These are phyloP conservation scores for Raffaelea arxii DNA, from an alignment of 2,329 filamentous ascomycete species.

Conservation along the genomic window DNA sequence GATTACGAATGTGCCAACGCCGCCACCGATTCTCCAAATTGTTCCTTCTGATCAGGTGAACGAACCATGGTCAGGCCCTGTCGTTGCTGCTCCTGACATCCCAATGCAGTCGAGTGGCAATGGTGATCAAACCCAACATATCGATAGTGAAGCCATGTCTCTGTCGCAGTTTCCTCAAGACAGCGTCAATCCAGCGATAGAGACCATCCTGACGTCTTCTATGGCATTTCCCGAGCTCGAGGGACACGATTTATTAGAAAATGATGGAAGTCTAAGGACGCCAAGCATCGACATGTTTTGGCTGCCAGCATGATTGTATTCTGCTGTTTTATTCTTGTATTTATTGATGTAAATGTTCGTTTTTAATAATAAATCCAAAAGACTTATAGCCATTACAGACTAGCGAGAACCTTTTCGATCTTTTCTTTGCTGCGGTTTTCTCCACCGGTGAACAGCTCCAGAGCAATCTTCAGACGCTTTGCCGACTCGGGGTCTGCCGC, in stretches of 20 bases:
- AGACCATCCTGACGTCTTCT: neutral
- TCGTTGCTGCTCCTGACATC: neutral
- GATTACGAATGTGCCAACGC: neutral
- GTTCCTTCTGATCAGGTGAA: neutral
- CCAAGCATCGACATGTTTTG: too few species aligned
- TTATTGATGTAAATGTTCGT: too few species aligned
- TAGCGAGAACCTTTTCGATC: slow-evolving; percentile 18
- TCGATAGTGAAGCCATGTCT: neutral
- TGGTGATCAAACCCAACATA: neutral
- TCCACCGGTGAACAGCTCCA: slow-evolving; percentile 27
- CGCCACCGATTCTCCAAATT: neutral
- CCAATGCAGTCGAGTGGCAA: neutral
- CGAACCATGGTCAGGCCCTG: neutral
- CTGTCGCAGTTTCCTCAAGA: neutral
- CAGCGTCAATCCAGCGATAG: too few species aligned
- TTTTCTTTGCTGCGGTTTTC: slow-evolving; percentile 19
- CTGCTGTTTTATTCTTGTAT: too few species aligned
- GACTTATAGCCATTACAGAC: too few species aligned
- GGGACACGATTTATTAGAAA: too few species aligned
- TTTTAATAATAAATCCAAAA: too few species aligned
- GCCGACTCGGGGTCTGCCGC: slow-evolving; percentile 25
- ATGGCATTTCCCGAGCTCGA: neutral
- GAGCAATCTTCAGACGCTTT: slow-evolving; percentile 26
- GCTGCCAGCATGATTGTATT: too few species aligned
- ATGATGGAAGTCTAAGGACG: too few species aligned